Evolutionary conservation across 2,329 filamentous ascomycete species (phyloP), one percentile per base, ranked within the genome.

Genomic region (Calonectria naviculata): DNA sequence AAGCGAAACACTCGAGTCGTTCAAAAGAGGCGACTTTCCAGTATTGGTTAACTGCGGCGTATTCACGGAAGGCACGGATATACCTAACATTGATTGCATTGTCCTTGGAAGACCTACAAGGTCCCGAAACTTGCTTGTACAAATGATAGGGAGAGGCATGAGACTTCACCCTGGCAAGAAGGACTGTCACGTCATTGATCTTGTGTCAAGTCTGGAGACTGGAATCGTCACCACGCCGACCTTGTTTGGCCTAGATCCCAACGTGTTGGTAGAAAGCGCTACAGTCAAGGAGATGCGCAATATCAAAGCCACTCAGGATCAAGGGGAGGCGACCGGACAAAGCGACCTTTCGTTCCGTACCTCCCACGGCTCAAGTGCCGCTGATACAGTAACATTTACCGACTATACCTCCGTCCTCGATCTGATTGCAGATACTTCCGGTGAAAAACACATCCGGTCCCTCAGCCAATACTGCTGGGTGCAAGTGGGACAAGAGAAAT

Each of bases 61-160:
- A 46, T 98, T 98, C 79, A 98, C 96, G 0, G 97, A 99, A 84
- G 97, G 97, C 2, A 99, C 97, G 1, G 97, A 99, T 79, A 98
- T 99, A 36, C 97, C 97, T 7, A 98, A 97, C 80, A 94, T 99
- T 75, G 97, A 99, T 84, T 98, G 97, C 80, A 90, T 99, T 28
- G 81, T 99, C 10, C 88, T 99, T 10, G 95, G 93, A 4, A 88
- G 97, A 28, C 97, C 97, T 0, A 99, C 97, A 1, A 92, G 93
- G 76, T 98, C 97, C 19, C 91, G 94, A n/a, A 98, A 98, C 77
- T 86, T 99, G 3, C 89, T 99, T 1, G 91, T 98, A 1, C 97
- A 99, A 83, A 99, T 99, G 97, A 98, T 99, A 72, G 97, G 97
- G 0, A 90, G 97, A 77, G 97, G 97, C 5, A 94, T 99, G 91